Base-by-base conservation (phyloP, 495 filamentous ascomycete species). In the Podospora didyma region DNA sequence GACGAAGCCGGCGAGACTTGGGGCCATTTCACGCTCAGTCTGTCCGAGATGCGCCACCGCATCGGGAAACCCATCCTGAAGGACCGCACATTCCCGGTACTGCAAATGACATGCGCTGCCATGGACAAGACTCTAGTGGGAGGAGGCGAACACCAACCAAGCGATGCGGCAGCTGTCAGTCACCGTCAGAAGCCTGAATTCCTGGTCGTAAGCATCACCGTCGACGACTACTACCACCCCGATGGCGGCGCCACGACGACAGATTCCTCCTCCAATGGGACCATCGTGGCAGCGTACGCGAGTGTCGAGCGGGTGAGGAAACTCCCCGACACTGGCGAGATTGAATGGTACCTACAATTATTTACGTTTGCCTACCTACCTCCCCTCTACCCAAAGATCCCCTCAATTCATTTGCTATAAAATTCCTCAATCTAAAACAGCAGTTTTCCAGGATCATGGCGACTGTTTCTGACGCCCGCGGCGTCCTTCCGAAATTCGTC, bases 361-460 rank as follows among this genome's bases (percentile, higher is more conserved):
- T 42, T 17, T 42, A 5, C n/a, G 6, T 42, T 42, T 42, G 5
- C 4, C 5, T 7, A 12, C 39, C 12, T 17, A 14, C 12, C 5
- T 42, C 12, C 0, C 14, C n/a, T 5, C 7, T 5, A 42, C 4
- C n/a, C 39, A 14, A 5, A 7, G n/a, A 1, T 2, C 39, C 39
- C 39, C 1, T 17, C 12, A 12, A 12, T 42, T 7, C 34, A 2
- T 21, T n/a, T n/a, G n/a, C n/a, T n/a, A n/a, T n/a, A n/a, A n/a
- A n/a, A n/a, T 17, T 49, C 22, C n/a, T 23, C 47, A 1, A 31
- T 16, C 24, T 14, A 10, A 19, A 11, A 6, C 24, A n/a, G n/a
- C n/a, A n/a, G n/a, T n/a, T n/a, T n/a, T n/a, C n/a, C 20, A 65
- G 86, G 86, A 75, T 82, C 6, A 87, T 89, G 81, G 82, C 82